phyloP scores from a whole-genome alignment of 2,329 filamentous ascomycete genomes.

The Parastagonospora nodorum region DNA sequence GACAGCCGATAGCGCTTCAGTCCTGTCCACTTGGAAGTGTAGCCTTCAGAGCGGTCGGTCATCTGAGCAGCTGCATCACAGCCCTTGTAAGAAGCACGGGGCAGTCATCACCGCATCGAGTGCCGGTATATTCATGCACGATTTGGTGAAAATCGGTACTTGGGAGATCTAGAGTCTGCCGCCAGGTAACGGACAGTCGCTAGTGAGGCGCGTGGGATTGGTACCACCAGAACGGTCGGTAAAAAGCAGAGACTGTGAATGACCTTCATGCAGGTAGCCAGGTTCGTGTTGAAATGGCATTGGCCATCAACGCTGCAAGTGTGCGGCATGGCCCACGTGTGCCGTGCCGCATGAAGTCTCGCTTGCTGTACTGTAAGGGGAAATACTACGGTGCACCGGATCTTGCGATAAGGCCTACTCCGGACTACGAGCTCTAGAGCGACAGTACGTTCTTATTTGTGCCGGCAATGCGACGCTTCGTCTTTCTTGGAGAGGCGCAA shows the following conservation, averaged over 20 bases:
- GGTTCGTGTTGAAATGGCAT: constrained; percentile 21
- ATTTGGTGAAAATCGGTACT: not conserved
- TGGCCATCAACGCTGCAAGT: constrained; percentile 14
- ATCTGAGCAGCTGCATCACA: constrained; percentile 27
- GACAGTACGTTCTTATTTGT: constrained; percentile 8
- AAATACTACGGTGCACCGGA: constrained; percentile 21
- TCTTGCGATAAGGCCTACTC: constrained; percentile 30
- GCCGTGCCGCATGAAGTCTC: constrained; percentile 16
- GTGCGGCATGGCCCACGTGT: constrained; percentile 16
- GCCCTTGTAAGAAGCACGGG: constrained; percentile 13
- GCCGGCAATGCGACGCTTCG: not conserved
- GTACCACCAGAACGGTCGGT: constrained; percentile 21
- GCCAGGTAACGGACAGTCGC: constrained; percentile 5
- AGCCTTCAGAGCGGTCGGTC: constrained; percentile 17
- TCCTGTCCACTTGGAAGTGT: constrained; percentile 7
- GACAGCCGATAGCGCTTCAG: constrained; percentile 1
- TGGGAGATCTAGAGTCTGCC: not conserved
- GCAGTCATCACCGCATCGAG: constrained; percentile 23
- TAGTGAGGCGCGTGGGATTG: constrained; percentile 13
- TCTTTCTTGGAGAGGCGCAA: too few species aligned
- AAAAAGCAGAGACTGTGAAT: constrained; percentile 18
- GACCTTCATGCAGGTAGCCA: constrained; percentile 10
- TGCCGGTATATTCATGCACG: constrained; percentile 1
- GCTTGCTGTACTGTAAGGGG: constrained; percentile 22
- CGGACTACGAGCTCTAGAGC: constrained; percentile 6